These are phyloP conservation scores for Aureobasidium melanogenum DNA, from an alignment of 2,329 filamentous ascomycete species.

Conservation along the genomic window DNA sequence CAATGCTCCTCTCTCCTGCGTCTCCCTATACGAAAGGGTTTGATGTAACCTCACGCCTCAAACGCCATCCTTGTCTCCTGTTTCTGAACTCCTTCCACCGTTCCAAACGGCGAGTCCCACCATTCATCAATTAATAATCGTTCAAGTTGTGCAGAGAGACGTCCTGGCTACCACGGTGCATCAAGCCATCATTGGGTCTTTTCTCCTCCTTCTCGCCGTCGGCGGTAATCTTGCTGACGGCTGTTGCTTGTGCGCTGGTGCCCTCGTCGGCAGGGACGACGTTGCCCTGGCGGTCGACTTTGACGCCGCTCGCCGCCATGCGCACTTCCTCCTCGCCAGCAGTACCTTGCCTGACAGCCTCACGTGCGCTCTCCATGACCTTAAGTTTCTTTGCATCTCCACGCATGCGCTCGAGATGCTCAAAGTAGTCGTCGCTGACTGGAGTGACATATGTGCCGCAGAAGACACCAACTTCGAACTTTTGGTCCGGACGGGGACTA, in stretches of 20 bases:
- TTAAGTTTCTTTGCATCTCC: slow-evolving; percentile 63
- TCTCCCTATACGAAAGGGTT: neutral
- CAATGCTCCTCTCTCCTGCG: neutral
- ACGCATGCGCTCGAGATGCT: slow-evolving; percentile 63
- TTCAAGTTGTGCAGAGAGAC: slow-evolving; percentile 52
- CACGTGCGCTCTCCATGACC: slow-evolving; percentile 54
- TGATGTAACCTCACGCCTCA: slow-evolving; percentile 4
- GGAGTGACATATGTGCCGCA: slow-evolving; percentile 78
- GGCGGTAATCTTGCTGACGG: slow-evolving; percentile 14
- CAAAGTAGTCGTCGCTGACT: slow-evolving; percentile 72
- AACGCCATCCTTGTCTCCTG: slow-evolving; percentile 9
- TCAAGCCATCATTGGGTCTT: slow-evolving; percentile 21
- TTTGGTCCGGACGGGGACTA: slow-evolving; percentile 48
- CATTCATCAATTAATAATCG: slow-evolving; percentile 20
- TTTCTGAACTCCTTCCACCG: neutral
- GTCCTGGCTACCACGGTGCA: slow-evolving; percentile 38
- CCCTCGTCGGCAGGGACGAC: slow-evolving; percentile 43
- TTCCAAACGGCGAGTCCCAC: neutral
- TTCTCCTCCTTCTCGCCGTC: slow-evolving; percentile 20
- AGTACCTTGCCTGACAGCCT: slow-evolving; percentile 54
- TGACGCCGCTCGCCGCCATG: slow-evolving; percentile 54
- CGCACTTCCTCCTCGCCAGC: slow-evolving; percentile 53
- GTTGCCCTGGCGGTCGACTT: slow-evolving; percentile 47
- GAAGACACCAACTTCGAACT: slow-evolving; percentile 90
- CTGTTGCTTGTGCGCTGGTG: slow-evolving; percentile 11